Percentiles rank a stretch among this genome's conserved stretches.
phyloP scores from a whole-genome alignment of 108 stramenopile species.

The Cyclostephanos tholiformis region DNA sequence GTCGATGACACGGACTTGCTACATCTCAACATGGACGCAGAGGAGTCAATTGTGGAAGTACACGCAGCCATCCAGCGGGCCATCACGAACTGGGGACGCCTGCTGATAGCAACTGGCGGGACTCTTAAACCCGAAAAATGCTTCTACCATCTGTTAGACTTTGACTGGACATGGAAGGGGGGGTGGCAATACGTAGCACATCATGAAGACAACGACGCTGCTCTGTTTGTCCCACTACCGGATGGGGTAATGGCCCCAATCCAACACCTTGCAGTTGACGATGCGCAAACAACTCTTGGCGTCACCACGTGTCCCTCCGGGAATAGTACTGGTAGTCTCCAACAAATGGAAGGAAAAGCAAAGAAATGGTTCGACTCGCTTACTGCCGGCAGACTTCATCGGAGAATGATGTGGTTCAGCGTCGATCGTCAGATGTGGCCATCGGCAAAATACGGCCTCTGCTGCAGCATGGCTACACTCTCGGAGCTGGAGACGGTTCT shows the following conservation, averaged over 20 bases:
- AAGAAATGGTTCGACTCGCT: too few relatives aligned
- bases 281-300: slow-evolving; percentile 7
- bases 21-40: slow-evolving; percentile 2
- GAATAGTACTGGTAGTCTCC: neutral
- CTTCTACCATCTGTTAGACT: slow-evolving; percentile 17
- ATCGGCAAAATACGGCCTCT: too few relatives aligned
- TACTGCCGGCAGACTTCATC: too few relatives aligned
- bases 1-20: slow-evolving; percentile 17
- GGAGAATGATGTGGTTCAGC: too few relatives aligned
- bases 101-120: slow-evolving; percentile 17
- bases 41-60: neutral
- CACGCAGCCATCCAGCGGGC: neutral
- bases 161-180: slow-evolving; percentile 3
- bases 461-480: too few relatives aligned
- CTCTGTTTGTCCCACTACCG: slow-evolving; percentile 4
- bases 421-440: too few relatives aligned
- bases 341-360: too few relatives aligned
- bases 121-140: slow-evolving; percentile 26
- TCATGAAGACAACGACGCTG: neutral
- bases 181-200: slow-evolving; percentile 4
- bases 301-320: slow-evolving; percentile 11
- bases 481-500: too few relatives aligned
- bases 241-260: neutral
- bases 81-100: neutral
- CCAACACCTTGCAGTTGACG: neutral